Conservation (phyloP, 345 rosid genomes). For the Nasturtium officinale region DNA sequence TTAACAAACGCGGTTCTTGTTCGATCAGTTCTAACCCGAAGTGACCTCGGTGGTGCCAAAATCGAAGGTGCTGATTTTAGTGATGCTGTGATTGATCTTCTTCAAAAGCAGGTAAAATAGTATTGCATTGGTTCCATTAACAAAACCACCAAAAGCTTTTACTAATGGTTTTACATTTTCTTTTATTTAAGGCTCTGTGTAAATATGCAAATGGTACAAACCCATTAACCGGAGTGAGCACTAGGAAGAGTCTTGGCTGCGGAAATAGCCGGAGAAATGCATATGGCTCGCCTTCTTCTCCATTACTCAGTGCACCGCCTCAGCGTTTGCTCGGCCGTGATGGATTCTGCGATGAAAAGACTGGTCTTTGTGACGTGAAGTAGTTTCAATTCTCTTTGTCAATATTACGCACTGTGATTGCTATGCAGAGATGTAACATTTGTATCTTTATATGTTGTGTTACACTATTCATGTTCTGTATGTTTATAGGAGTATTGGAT, state of each 20-base stretch:
- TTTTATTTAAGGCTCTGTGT: constrained; percentile 70
- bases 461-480: constrained; percentile 1
- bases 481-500: constrained; percentile 2
- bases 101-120: constrained; percentile 74
- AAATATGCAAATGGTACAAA: constrained; percentile 91
- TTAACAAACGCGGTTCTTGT: constrained; percentile 80
- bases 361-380: constrained; percentile 76
- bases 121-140: neutral
- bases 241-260: constrained; percentile 82
- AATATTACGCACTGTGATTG: neutral
- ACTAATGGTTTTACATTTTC: neutral
- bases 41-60: constrained; percentile 88
- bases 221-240: constrained; percentile 78
- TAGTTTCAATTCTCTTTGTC: constrained; percentile 15
- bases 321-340: constrained; percentile 78
- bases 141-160: constrained; percentile 1
- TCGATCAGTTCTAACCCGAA: constrained; percentile 83
- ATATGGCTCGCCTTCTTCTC: constrained; percentile 85
- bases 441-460: constrained; percentile 19
- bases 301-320: constrained; percentile 83
- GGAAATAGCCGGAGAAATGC: constrained; percentile 85
- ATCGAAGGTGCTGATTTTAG: constrained; percentile 97
- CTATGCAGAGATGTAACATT: neutral
- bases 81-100: constrained; percentile 90
- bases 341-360: constrained; percentile 74